Percentiles rank a stretch among this genome's conserved stretches.
These are phyloP conservation scores for Oenanthe javanica DNA, from an alignment of 140 eudicot species.

Conservation along the genomic window DNA sequence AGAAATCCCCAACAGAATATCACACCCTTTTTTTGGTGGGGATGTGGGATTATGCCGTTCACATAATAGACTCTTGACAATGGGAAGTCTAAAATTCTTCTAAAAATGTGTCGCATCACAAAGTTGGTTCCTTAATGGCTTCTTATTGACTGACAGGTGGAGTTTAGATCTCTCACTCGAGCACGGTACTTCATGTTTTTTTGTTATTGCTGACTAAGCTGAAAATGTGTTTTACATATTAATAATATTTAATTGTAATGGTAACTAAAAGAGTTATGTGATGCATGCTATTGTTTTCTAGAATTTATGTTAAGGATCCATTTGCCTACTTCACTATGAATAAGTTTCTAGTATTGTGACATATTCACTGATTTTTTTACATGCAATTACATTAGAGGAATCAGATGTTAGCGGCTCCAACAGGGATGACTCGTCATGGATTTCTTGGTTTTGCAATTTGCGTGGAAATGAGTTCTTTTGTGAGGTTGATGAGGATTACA, in stretches of 20 bases:
- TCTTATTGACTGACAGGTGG: not conserved
- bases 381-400: conserved; percentile 26
- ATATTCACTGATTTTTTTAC: no score
- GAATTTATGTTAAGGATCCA: not conserved
- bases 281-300: not conserved
- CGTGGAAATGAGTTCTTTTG: conserved; percentile 57
- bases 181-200: not conserved
- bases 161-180: not conserved
- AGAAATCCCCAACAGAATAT: no score
- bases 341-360: not conserved
- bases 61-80: not conserved
- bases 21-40: no score
- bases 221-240: not conserved
- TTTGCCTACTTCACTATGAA: no score
- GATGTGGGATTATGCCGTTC: no score
- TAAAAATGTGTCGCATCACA: not conserved
- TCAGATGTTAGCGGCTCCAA: conserved; percentile 63
- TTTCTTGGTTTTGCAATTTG: conserved; percentile 58
- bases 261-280: not conserved
- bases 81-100: not conserved
- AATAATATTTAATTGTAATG: no score
- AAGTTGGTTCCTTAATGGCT: not conserved
- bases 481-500: conserved; percentile 61
- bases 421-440: conserved; percentile 53
- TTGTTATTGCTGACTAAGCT: not conserved